A percentile compares a stretch with the other conserved stretches of the same genome.
These are phyloP conservation scores for Parietaria judaica DNA, from an alignment of 306 rosid genomes.

Conservation along the genomic window DNA sequence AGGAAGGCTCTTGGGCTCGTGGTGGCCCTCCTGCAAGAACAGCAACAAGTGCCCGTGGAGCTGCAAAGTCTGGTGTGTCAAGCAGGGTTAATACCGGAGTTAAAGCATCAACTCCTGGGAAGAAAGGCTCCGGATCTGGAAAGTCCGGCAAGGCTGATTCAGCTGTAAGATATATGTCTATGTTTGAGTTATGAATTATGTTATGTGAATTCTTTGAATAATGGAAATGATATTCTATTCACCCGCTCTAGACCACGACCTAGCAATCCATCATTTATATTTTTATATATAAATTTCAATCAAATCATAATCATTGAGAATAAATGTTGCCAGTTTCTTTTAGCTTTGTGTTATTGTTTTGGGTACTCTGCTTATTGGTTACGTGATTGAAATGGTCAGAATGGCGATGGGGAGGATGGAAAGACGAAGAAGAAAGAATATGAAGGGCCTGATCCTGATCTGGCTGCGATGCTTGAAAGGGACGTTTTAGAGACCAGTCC, in stretches of 20 bases:
- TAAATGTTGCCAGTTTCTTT: neutral
- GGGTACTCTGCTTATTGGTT: neutral
- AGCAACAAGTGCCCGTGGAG: slow-evolving; percentile 50
- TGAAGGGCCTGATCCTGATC: slow-evolving; percentile 97
- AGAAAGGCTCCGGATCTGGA: slow-evolving; percentile 49
- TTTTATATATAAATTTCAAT: neutral
- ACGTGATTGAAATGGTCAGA: slow-evolving; percentile 29
- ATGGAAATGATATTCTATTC: no score
- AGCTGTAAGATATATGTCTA: slow-evolving; percentile 32
- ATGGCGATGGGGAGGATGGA: slow-evolving; percentile 78
- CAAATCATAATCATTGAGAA: neutral
- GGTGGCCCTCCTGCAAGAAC: slow-evolving; percentile 43
- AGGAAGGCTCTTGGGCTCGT: slow-evolving; percentile 84
- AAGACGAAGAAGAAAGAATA: slow-evolving; percentile 67
- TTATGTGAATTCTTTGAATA: no score
- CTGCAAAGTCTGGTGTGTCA: slow-evolving; percentile 49
- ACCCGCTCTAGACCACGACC: no score
- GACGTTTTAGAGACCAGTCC: slow-evolving; percentile 94
- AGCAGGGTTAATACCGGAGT: slow-evolving; percentile 49
- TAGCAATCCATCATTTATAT: no score
- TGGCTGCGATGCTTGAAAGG: slow-evolving; percentile 98
- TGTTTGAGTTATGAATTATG: neutral
- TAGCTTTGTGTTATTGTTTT: neutral
- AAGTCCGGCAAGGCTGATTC: slow-evolving; percentile 67
- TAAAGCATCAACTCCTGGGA: slow-evolving; percentile 52